phyloP scores from a whole-genome alignment of 1,139 yeast genomes.

The Geotrichum carabidarum region DNA sequence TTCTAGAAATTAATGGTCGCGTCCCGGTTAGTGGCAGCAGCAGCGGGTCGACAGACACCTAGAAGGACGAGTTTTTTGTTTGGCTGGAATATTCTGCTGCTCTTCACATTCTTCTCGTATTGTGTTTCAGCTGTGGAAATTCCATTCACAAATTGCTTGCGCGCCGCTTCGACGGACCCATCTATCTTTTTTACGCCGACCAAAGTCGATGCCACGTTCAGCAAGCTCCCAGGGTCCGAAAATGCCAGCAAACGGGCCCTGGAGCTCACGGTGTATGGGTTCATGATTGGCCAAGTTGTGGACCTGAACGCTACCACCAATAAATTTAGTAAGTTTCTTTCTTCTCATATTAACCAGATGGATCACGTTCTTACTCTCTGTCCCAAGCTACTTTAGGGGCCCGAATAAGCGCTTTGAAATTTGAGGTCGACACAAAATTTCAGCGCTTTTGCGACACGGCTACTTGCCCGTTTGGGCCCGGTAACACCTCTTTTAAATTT shows the following conservation, averaged over 20 bases:
- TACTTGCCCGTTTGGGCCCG: slow-evolving; percentile 33
- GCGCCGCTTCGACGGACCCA: neutral
- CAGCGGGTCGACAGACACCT: slow-evolving; percentile 12
- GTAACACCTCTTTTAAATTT: slow-evolving; percentile 26
- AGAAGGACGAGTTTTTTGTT: neutral
- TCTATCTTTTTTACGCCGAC: slow-evolving; percentile 13
- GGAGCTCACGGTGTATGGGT: slow-evolving; percentile 26
- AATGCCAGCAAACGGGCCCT: slow-evolving; percentile 17
- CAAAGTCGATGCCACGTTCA: slow-evolving; percentile 6
- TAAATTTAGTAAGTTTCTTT: slow-evolving; percentile 21
- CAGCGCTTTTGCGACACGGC: slow-evolving; percentile 31
- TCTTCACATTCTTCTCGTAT: neutral
- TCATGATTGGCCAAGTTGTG: slow-evolving; percentile 25
- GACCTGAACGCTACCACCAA: slow-evolving; percentile 31
- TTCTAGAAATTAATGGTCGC: neutral
- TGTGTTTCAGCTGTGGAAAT: slow-evolving; percentile 7
- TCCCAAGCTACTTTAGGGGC: slow-evolving; percentile 28
- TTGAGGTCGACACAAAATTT: slow-evolving; percentile 23
- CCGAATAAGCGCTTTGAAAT: slow-evolving; percentile 26
- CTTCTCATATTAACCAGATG: neutral
- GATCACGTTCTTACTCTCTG: too few species aligned
- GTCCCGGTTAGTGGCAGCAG: slow-evolving; percentile 6
- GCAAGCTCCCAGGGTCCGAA: neutral
- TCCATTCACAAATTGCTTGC: neutral
- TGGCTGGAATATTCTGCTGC: neutral